These are phyloP conservation scores for Lachancea cidri DNA, from an alignment of 805 yeast genomes.

Conservation along the genomic window DNA sequence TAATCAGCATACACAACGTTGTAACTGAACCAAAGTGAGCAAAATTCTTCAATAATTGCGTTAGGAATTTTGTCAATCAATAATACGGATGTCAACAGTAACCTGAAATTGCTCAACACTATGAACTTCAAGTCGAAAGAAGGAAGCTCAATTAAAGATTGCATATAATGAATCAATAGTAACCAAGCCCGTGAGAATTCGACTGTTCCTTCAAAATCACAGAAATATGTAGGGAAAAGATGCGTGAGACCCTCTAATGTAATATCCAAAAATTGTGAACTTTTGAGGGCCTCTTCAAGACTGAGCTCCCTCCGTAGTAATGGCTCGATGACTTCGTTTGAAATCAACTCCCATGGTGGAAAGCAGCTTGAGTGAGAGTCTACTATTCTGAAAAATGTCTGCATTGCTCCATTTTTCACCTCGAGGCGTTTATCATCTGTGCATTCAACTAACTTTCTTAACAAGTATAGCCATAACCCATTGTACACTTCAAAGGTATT, in stretches of 20 bases:
- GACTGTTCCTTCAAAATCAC: conserved; percentile 27
- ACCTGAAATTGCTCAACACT: conserved; percentile 50
- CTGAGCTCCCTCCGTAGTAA: conserved; percentile 34
- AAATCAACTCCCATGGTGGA: conserved; percentile 66
- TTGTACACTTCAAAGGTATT: conserved; percentile 27
- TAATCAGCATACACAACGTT: conserved; percentile 41
- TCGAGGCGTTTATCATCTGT: conserved; percentile 65
- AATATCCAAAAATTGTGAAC: conserved; percentile 59
- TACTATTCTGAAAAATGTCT: conserved; percentile 78
- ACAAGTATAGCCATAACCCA: conserved; percentile 58
- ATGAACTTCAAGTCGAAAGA: conserved; percentile 42
- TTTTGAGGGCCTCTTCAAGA: conserved; percentile 35
- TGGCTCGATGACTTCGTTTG: conserved; percentile 53
- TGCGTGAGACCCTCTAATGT: conserved; percentile 62
- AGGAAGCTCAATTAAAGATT: conserved; percentile 36
- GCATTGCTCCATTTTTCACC: conserved; percentile 85
- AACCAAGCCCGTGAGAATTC: conserved; percentile 46
- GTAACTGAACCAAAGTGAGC: conserved; percentile 46
- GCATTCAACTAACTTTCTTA: conserved; percentile 56
- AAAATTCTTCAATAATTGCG: conserved; percentile 35
- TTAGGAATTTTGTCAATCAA: conserved; percentile 31
- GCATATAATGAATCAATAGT: conserved; percentile 46
- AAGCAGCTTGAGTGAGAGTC: conserved; percentile 61
- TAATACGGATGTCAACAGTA: conserved; percentile 44
- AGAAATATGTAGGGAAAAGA: conserved; percentile 50